Evolutionary conservation across 805 yeast species (phyloP).

Genomic region (Dipodascopsis uninucleata): DNA sequence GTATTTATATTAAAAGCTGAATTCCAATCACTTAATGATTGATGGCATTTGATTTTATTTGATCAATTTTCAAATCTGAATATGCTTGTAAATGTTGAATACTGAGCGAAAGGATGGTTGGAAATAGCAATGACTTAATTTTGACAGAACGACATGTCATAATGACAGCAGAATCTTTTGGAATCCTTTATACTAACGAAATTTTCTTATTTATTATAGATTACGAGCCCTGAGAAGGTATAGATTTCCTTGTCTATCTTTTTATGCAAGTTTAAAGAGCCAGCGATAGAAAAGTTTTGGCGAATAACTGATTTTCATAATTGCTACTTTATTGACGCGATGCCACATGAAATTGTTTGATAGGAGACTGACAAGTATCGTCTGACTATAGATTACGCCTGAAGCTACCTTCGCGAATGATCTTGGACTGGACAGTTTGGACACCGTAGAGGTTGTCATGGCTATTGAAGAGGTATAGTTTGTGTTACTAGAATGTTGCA

Average conservation of each 20-base stretch:
- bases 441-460: constrained; percentile 91
- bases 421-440: constrained; percentile 87
- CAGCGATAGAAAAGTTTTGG: not conserved
- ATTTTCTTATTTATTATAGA: constrained; percentile 20
- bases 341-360: too few relatives aligned
- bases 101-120: too few relatives aligned
- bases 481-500: not conserved
- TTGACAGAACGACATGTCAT: too few relatives aligned
- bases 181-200: too few relatives aligned
- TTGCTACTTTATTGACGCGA: constrained; percentile 8
- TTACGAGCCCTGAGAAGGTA: constrained; percentile 29
- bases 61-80: too few relatives aligned
- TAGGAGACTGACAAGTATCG: not conserved
- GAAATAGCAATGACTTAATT: too few relatives aligned
- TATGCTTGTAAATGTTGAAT: too few relatives aligned
- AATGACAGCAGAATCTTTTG: too few relatives aligned
- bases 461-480: constrained; percentile 77
- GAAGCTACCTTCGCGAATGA: constrained; percentile 47
- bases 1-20: too few relatives aligned
- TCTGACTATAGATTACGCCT: constrained; percentile 36
- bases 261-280: not conserved
- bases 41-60: too few relatives aligned
- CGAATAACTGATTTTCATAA: constrained; percentile 12
- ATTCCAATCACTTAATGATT: too few relatives aligned
- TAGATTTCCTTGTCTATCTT: not conserved